Evolutionary conservation across 768 basidiomycete species (phyloP), one percentile per base, ranked within the genome.

Genomic region (Agaricus blazei): DNA sequence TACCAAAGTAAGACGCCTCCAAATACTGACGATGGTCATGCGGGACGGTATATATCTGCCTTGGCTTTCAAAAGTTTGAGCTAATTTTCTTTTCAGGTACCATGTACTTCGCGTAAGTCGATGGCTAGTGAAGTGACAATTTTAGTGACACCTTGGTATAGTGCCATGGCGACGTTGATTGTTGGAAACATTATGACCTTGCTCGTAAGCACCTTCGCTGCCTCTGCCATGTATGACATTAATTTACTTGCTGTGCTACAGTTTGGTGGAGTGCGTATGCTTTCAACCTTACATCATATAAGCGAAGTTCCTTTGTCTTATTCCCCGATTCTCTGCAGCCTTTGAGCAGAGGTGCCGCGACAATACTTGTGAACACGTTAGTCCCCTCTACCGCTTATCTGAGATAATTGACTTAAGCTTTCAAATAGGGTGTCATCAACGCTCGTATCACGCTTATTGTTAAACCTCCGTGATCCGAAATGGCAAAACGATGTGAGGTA

Each of bases 91-190:
- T 36, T 48, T 4, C 29, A 75, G 75, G 74, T 4, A 66, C 70
- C 7, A 59, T 75, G 11, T 77, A 77, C 57, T 77, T 75, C 59
- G 72, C 64, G 75, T 74, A 52, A 57, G n/a, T 44, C 19, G 42
- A 29, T 49, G 12, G 11, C 15, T 29, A 52, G 1, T 14, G 29
- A 12, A 1, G 59, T 59, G 28, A 58, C 58, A 3, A 60, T 63
- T 51, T 28, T 60, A 36, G 24, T 52, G 11, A n/a, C 54, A 31
- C 14, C 15, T 9, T 43, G 3, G 23, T 37, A 8, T 4, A 52
- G 51, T 15, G 29, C 31, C 4, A 52, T 52, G 51, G 51, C 31
- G n/a, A 36, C 26, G 41, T 29, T 31, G 3, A 51, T 31, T 37
- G 46, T 56, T 8, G 57, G 59, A 4, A 60, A 62, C 23, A 51